Base-by-base conservation (phyloP, 805 yeast genomes). In the Tetrapisispora arboricola region DNA sequence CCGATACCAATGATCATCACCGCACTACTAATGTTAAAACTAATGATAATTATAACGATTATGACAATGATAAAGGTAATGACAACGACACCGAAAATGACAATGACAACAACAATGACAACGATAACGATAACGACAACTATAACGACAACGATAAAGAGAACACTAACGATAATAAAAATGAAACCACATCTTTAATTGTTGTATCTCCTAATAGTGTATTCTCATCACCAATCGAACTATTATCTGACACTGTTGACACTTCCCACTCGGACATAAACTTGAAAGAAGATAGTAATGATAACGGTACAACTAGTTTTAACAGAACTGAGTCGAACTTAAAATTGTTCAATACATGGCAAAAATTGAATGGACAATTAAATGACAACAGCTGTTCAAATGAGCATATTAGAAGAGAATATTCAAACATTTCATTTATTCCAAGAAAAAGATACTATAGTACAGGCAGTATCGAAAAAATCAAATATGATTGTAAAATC, bases 401-500 rank as follows among this genome's bases (percentile, higher is more conserved):
- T 9, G 24, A 25, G 10, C 10, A 6, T 6, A 10, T 25, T 11
- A 6, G 4, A 6, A 25, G 13, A 6, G 13, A 10, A 7, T 12
- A 25, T 25, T 25, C 27, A 4, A 12, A 25, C 13, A n/a, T 25
- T 25, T 30, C 33, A 17, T 18, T 30, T 18, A 18, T 25, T 15
- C 18, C 21, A 13, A 34, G 37, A 34, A 34, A 25, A 16, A 34
- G 37, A 24, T 22, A 34, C 15, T 28, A 31, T 25, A 38, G 31
- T 25, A 38, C 34, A 10, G 40, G 35, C 11, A 25, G 36, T 27
- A 21, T 35, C 28, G 40, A 39, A 12, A 41, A 39, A 11, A 40
- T 36, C n/a, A 50, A 44, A 37, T 49, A 68, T 46, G 75, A 70
- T 49, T 86, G 95, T 55, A 66, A 69, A n/a, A 76, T 67, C 49